Base-by-base conservation (phyloP, 768 basidiomycete genomes). In the Tylopilus sp. region DNA sequence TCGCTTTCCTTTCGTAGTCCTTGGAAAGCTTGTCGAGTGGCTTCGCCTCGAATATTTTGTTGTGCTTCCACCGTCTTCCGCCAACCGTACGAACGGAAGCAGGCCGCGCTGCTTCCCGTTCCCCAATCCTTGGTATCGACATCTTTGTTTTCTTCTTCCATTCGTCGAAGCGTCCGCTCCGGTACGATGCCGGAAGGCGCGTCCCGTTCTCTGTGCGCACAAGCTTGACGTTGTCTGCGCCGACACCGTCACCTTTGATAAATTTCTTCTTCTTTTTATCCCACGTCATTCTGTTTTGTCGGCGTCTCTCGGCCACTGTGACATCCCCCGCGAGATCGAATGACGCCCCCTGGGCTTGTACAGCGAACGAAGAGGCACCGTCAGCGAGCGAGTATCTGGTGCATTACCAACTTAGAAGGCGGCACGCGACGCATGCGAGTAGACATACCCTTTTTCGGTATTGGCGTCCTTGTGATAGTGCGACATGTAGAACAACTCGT, bases 221-320 rank as follows among this genome's bases (percentile, higher is more conserved):
- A 57, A 98, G 77, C 70, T 97, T 98, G 60, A 95, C 78, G 67
- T 98, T 97, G 67, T 98, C 93, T 8, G 93, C 82, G 18, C 93
- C 95, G 40, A 72, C 77, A 11, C 91, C 90, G 49, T 84, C 87
- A 4, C 92, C 91, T 59, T 88, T 82, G 38, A 95, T 76, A 57
- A 97, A 97, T 63, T 88, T 91, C 68, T 97, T 97, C 73, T 91
- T 95, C 73, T 94, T 95, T 63, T 91, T 90, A 71, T 98, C 94
- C 97, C 97, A 99, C 25, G 77, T 85, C 62, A 91, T 65, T 56
- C 76, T 78, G 44, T 23, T 57, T 48, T 84, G 86, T 35, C 79
- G 79, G 50, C 78, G 82, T 45, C 80, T 79, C 30, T 81, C 77
- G 20, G 78, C 73, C 10, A 78, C 75, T 11, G 77, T 68, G 8